phyloP scores from a whole-genome alignment of 2,329 filamentous ascomycete species.

The Xylariaceae sp. region DNA sequence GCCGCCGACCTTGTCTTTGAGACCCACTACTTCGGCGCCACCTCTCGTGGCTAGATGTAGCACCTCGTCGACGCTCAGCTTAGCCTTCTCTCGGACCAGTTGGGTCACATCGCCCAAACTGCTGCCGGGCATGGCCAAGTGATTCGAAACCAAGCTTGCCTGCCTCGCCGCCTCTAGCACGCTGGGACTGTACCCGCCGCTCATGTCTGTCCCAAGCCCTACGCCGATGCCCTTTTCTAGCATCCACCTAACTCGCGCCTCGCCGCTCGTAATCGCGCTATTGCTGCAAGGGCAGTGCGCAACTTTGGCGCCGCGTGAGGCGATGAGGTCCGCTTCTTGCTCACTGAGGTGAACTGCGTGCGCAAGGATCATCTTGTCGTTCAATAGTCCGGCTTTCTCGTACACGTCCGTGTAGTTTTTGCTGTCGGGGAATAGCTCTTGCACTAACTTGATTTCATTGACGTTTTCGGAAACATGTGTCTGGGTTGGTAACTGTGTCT shows the following conservation, averaged over 20 bases:
- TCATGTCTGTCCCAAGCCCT: conserved; percentile 87
- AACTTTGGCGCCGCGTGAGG: conserved; percentile 58
- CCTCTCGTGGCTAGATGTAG: conserved; percentile 85
- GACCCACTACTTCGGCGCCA: conserved; percentile 75
- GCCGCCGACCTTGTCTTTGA: conserved; percentile 66
- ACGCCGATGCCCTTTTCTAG: conserved; percentile 72
- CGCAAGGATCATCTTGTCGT: conserved; percentile 71
- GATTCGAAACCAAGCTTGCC: conserved; percentile 72
- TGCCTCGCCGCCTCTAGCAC: conserved; percentile 66
- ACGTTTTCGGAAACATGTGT: conserved; percentile 88
- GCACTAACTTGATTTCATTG: conserved; percentile 68
- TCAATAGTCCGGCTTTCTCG: conserved; percentile 67
- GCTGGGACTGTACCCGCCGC: conserved; percentile 78
- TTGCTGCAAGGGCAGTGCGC: conserved; percentile 88
- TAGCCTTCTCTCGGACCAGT: conserved; percentile 43
- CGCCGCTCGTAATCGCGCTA: conserved; percentile 73
- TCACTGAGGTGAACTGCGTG: conserved; percentile 75
- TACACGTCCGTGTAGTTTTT: conserved; percentile 74
- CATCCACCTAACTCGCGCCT: conserved; percentile 69
- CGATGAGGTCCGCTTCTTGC: conserved; percentile 63
- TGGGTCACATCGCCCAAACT: conserved; percentile 4
- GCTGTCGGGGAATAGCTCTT: conserved; percentile 60
- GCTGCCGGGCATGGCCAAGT: conserved; percentile 52
- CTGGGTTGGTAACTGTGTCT: conserved; percentile 67
- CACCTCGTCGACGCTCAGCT: conserved; percentile 79